A percentile compares a stretch with the other conserved stretches of the same genome.
phyloP scores from a whole-genome alignment of 225 moss, liverwort and hornwort species.

The Bryoerythrophyllum caledonicum region DNA sequence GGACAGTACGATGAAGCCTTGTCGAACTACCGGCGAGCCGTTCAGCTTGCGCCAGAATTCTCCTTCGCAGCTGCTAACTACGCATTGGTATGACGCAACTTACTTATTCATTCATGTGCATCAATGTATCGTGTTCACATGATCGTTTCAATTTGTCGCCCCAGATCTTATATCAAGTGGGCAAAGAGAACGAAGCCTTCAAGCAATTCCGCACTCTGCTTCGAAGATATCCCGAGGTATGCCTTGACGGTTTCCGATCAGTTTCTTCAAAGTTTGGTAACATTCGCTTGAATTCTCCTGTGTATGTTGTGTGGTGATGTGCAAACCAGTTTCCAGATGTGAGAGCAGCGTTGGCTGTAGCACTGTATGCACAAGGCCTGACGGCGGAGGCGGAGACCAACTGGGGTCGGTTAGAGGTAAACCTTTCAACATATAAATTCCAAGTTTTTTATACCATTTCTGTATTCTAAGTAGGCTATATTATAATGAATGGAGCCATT shows the following conservation, averaged over 20 bases:
- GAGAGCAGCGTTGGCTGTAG: constrained; percentile 91
- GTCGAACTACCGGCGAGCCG: constrained; percentile 69
- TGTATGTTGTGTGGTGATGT: not conserved
- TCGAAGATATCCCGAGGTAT: constrained; percentile 88
- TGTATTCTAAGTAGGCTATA: no score
- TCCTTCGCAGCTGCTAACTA: constrained; percentile 99
- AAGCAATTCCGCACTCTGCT: constrained; percentile 84
- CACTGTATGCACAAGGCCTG: constrained; percentile 82
- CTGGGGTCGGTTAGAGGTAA: constrained; percentile 74
- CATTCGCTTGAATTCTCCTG: not conserved
- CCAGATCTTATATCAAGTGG: constrained; percentile 92
- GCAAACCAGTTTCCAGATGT: constrained; percentile 91
- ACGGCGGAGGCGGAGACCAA: constrained; percentile 94
- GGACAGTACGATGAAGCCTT: constrained; percentile 79
- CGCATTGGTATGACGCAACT: constrained; percentile 55
- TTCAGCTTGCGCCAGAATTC: constrained; percentile 91
- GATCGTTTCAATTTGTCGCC: not conserved
- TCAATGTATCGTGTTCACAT: not conserved
- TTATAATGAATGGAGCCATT: not conserved
- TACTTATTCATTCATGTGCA: not conserved
- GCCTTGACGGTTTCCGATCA: not conserved
- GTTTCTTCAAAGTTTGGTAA: not conserved
- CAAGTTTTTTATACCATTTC: no score
- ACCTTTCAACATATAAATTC: no score
- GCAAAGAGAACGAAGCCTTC: constrained; percentile 93